Evolutionary conservation across 1,139 yeast genomes (phyloP).

Genomic region (Schizosaccharomyces versatilis): DNA sequence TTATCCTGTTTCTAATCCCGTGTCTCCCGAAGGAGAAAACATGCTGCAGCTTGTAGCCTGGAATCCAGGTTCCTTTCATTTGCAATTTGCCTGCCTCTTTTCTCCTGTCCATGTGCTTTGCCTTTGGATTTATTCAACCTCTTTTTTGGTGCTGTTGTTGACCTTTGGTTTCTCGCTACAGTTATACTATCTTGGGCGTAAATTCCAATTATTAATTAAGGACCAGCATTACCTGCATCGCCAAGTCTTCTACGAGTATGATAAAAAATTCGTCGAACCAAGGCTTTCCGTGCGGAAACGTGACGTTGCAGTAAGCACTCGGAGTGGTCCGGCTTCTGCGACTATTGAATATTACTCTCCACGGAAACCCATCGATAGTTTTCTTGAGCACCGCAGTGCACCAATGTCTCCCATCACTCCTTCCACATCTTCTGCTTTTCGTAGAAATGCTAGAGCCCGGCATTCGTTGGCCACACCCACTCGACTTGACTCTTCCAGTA

Average conservation of each 20-base stretch:
- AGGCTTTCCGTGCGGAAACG: conserved; percentile 30
- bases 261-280: conserved; percentile 44
- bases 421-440: background rate
- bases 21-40: conserved; percentile 16
- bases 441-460: background rate
- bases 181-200: conserved; percentile 19
- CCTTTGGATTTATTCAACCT: conserved; percentile 22
- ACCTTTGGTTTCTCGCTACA: conserved; percentile 21
- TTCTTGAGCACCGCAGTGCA: background rate
- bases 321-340: conserved; percentile 15
- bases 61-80: conserved; percentile 34
- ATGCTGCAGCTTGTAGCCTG: conserved; percentile 22
- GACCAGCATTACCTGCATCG: conserved; percentile 42
- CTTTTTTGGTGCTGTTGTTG: conserved; percentile 24
- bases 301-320: conserved; percentile 46
- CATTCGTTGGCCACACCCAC: background rate
- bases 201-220: conserved; percentile 28
- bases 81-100: conserved; percentile 29
- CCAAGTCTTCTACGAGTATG: conserved; percentile 44
- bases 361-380: background rate
- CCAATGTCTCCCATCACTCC: background rate
- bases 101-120: conserved; percentile 32
- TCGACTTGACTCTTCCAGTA: background rate
- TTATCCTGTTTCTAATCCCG: background rate
- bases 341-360: background rate